phyloP scores from a whole-genome alignment of 225 moss, liverwort and hornwort species.

The Pseudisothecium myosuroides region DNA sequence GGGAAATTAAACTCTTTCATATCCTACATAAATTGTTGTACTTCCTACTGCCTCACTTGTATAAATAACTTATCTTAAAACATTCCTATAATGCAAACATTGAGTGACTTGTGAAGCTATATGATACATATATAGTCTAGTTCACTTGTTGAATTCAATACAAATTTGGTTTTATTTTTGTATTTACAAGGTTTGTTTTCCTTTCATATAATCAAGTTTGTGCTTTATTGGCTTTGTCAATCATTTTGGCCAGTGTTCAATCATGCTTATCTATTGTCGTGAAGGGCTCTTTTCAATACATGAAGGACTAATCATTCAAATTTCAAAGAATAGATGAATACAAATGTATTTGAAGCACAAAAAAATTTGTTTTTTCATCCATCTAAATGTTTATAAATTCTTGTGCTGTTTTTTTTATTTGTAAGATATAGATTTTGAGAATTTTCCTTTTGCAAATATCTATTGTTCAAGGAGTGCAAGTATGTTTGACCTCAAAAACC shows the following conservation, averaged over 20 bases:
- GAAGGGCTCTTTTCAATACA: rapidly evolving
- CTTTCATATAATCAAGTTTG: not conserved
- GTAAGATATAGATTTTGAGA: not conserved
- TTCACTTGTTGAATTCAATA: not conserved
- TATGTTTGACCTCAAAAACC: not conserved
- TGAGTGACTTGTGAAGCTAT: not conserved
- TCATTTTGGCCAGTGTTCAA: not conserved
- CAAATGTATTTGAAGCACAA: not conserved
- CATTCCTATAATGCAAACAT: not conserved
- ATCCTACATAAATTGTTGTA: not conserved
- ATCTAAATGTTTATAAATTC: not conserved
- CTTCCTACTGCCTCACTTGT: rapidly evolving
- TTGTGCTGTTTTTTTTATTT: not conserved
- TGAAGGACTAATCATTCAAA: not conserved
- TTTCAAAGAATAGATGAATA: not conserved
- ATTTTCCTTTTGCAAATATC: too few relatives aligned
- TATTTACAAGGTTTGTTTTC: not conserved
- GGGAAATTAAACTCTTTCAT: not conserved
- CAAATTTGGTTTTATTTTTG: too few relatives aligned
- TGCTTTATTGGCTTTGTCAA: not conserved
- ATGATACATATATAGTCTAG: not conserved
- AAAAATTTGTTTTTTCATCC: not conserved
- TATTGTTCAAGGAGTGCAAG: rapidly evolving
- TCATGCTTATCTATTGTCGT: not conserved
- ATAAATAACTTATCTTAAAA: not conserved